Conservation (phyloP, 805 yeast species). For the Cyberlindnera saturnus region DNA sequence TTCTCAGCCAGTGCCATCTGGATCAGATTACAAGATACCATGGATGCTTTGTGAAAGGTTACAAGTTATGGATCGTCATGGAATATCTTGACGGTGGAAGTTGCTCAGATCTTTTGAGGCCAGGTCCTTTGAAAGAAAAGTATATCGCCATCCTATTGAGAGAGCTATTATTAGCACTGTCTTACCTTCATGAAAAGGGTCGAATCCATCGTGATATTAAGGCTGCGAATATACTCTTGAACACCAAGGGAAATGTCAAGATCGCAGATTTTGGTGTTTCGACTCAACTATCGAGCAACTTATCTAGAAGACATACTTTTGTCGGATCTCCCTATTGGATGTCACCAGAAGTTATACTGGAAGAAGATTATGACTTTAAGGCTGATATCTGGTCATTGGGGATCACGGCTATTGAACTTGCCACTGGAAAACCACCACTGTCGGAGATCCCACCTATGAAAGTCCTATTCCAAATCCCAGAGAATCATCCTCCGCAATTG, state of each 20-base stretch:
- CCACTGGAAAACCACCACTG: slow-evolving; percentile 97
- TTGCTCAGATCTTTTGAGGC: slow-evolving; percentile 61
- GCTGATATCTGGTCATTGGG: slow-evolving; percentile 99
- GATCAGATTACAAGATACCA: slow-evolving; percentile 86
- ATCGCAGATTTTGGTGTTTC: slow-evolving; percentile 97
- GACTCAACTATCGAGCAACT: slow-evolving; percentile 64
- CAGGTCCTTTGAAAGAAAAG: slow-evolving; percentile 85
- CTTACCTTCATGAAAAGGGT: slow-evolving; percentile 67
- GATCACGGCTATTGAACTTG: slow-evolving; percentile 86
- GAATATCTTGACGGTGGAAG: slow-evolving; percentile 97
- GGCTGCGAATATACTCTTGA: slow-evolving; percentile 82
- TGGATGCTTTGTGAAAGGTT: slow-evolving; percentile 79
- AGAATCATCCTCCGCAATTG: slow-evolving; percentile 83
- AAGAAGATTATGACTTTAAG: slow-evolving; percentile 77
- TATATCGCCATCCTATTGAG: slow-evolving; percentile 73
- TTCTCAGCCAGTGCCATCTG: slow-evolving; percentile 71
- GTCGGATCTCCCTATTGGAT: slow-evolving; percentile 95
- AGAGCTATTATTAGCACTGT: slow-evolving; percentile 68
- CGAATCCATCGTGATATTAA: slow-evolving; percentile 91
- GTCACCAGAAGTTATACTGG: slow-evolving; percentile 97
- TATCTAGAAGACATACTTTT: slow-evolving; percentile 58
- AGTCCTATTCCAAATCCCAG: slow-evolving; percentile 30
- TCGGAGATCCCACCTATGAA: slow-evolving; percentile 54
- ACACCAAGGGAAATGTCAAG: slow-evolving; percentile 68
- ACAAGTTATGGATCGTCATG: slow-evolving; percentile 93